Evolutionary conservation across 139 green algal species (phyloP).

Genomic region (Chlorella ohadii): DNA sequence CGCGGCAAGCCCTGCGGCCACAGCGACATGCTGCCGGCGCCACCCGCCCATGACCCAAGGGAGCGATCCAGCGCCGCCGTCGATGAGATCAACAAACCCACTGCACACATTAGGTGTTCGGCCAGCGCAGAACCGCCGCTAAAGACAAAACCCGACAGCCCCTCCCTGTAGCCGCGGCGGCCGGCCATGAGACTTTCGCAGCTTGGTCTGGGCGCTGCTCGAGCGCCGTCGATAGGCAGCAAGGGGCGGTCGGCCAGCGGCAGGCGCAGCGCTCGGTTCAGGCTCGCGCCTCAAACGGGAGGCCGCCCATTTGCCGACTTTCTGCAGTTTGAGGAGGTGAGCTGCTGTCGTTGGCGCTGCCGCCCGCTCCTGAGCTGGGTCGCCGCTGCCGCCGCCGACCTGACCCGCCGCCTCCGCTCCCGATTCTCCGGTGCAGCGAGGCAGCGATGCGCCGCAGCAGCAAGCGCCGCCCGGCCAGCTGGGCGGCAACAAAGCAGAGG

Average conservation of each 20-base stretch:
- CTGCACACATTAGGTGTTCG: no score
- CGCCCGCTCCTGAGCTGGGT: neutral
- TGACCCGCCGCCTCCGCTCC: neutral
- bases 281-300: no score
- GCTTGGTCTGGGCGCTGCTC: no score
- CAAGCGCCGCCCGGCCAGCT: neutral
- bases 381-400: neutral
- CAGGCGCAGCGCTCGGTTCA: no score
- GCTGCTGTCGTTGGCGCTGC: neutral
- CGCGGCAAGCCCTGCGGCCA: no score
- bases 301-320: constrained; percentile 35
- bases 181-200: no score
- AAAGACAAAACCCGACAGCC: neutral
- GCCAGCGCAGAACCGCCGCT: neutral
- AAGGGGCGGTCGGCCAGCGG: neutral
- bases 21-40: no score
- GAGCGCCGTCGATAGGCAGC: neutral
- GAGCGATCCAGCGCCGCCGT: no score
- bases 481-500: constrained; percentile 30
- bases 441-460: neutral
- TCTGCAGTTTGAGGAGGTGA: constrained; percentile 28
- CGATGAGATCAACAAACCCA: no score
- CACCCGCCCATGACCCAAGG: no score
- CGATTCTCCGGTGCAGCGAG: neutral
- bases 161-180: neutral